Base-by-base conservation (phyloP, 2,329 filamentous ascomycete genomes). In the Alternaria hordeiaustralica region DNA sequence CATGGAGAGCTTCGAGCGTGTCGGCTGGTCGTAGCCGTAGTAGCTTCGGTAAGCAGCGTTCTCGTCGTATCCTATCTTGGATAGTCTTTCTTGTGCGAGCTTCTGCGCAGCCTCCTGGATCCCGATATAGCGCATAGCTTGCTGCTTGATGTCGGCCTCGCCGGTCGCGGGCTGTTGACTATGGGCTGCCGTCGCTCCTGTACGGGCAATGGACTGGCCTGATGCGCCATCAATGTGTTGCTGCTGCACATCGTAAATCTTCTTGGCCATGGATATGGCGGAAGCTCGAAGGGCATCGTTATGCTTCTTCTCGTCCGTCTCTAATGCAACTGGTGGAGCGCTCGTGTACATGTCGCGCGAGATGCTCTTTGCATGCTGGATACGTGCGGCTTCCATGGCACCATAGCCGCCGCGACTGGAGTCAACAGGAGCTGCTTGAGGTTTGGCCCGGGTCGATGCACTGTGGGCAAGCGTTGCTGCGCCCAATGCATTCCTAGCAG, bases 61-160 rank as follows among this genome's bases (percentile, higher is more conserved):
- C 65, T 88, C 85, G 55, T 94, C 90, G 60, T 92, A 87, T 44
- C 95, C 89, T 63, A 97, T 88, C 75, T 91, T 95, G 6, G 92
- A 88, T 23, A 97, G 83, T 36, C 94, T 89, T 77, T 96, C 92
- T 61, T 94, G 89, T 0, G 95, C 94, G 58, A 96, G 87, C 73
- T 90, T 94, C 73, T 96, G 93, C 1, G 95, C 95, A 6, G 92
- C 90, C 73, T 97, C 93, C 75, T 97, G 93, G 2, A 97, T 84
- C 65, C 89, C 90, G 66, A 88, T 82, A 63, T 85, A 85, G 26
- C 79, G 78, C 76, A 84, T 74, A 6, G 84, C 84, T 65, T 85
- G 81, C 41, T 85, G 83, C 72, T 86, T 87, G 7, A 89, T 82
- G 60, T 87, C 85, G 6, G 71, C 73, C 20, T 77, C 77, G 23